Evolutionary conservation across 2,329 filamentous ascomycete genomes (phyloP).

Genomic region (Pseudogymnoascus sp.): DNA sequence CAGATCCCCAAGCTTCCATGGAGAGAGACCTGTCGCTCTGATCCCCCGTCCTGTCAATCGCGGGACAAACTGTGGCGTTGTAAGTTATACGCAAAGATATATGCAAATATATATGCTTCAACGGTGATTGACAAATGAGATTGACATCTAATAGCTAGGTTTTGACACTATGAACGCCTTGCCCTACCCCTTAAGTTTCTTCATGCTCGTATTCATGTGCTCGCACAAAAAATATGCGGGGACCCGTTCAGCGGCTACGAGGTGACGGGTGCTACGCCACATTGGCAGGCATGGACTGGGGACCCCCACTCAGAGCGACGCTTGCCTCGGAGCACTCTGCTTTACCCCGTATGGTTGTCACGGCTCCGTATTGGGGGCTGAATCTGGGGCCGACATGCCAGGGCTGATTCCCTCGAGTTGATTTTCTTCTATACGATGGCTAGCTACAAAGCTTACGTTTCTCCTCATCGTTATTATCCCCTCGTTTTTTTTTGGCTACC

Average conservation of each 20-base stretch:
- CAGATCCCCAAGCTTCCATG: not conserved
- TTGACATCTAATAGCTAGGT: not conserved
- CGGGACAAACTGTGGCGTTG: not conserved
- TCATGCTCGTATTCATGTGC: not conserved
- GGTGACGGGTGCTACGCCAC: not conserved
- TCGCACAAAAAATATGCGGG: not conserved
- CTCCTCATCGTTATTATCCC: not conserved
- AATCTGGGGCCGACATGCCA: not conserved
- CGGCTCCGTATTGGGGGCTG: not conserved
- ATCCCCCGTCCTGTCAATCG: not conserved
- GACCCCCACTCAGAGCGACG: not conserved
- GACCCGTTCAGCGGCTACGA: too few species aligned
- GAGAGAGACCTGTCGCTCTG: not conserved
- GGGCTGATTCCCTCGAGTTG: not conserved
- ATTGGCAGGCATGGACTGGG: not conserved
- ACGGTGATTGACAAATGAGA: not conserved
- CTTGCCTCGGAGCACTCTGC: not conserved
- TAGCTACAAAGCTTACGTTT: not conserved
- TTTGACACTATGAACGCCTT: not conserved
- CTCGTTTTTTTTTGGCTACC: not conserved
- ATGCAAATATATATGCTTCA: not conserved
- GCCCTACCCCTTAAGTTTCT: not conserved
- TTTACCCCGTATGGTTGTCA: not conserved
- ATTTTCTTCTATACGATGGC: not conserved
- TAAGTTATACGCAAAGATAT: not conserved